Conservation (phyloP, 2,329 filamentous ascomycete species). For the Emmonsia crescens region DNA sequence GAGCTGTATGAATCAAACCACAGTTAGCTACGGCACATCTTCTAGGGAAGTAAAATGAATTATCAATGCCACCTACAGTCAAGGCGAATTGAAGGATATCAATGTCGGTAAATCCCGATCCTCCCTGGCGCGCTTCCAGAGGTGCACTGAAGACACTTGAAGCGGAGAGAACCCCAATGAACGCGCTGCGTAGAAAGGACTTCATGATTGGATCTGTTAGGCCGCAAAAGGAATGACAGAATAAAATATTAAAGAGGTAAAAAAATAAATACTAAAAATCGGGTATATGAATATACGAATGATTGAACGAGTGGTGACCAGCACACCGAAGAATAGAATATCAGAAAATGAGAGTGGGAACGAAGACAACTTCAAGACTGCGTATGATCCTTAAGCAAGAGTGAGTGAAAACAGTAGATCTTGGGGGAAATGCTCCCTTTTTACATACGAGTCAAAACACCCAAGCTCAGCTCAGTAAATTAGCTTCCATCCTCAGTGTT, state of each 20-base stretch:
- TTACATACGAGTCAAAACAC: background rate
- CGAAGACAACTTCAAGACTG: slow-evolving; percentile 4
- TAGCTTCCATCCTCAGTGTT: background rate
- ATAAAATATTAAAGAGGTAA: slow-evolving; percentile 7
- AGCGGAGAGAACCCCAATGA: slow-evolving; percentile 7
- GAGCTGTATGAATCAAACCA: slow-evolving; percentile 19
- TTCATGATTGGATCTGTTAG: slow-evolving; percentile 9
- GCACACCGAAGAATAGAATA: slow-evolving; percentile 11
- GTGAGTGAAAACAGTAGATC: background rate
- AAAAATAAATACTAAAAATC: slow-evolving; percentile 6
- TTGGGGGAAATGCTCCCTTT: background rate
- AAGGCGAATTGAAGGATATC: slow-evolving; percentile 16
- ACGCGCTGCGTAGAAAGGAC: slow-evolving; percentile 8
- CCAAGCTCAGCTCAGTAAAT: background rate
- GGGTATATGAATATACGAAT: background rate
- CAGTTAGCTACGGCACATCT: background rate
- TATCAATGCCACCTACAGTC: slow-evolving; percentile 7
- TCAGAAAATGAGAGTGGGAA: slow-evolving; percentile 8
- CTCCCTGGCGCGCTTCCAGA: slow-evolving; percentile 5
- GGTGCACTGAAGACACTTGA: slow-evolving; percentile 7
- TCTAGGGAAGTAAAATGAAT: background rate
- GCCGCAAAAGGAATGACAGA: slow-evolving; percentile 7
- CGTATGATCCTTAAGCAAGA: slow-evolving; percentile 1
- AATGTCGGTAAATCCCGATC: slow-evolving; percentile 6
- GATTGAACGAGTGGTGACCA: slow-evolving; percentile 12